These are phyloP conservation scores for Geosmithia putterillii DNA, from an alignment of 2,329 filamentous ascomycete genomes.

Conservation along the genomic window DNA sequence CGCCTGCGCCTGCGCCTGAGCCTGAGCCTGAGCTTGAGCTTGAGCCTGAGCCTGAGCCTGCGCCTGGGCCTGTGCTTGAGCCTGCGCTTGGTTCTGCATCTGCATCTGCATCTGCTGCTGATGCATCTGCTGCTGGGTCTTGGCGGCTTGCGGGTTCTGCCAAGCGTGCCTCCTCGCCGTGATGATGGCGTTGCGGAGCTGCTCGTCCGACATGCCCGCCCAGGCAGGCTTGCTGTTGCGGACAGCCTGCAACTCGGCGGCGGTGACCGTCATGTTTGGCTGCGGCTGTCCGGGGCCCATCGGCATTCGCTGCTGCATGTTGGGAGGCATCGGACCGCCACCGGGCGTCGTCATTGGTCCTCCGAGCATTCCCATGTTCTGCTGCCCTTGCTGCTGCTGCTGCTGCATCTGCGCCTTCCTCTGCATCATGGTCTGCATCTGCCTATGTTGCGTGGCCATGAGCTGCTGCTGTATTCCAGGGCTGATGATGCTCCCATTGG, in stretches of 20 bases:
- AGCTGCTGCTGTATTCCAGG: constrained; percentile 19
- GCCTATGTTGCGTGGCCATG: constrained; percentile 20
- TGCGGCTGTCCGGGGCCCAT: constrained; percentile 8
- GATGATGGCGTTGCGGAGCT: constrained; percentile 17
- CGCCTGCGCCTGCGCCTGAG: constrained; percentile 4
- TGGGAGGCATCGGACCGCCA: not conserved
- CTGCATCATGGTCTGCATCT: constrained; percentile 22
- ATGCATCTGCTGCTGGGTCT: constrained; percentile 7
- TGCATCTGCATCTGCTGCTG: constrained; percentile 2
- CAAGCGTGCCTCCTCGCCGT: constrained; percentile 19
- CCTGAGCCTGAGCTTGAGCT: constrained; percentile 5
- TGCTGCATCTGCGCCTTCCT: constrained; percentile 10
- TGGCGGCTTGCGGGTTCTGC: constrained; percentile 16
- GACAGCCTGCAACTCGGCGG: constrained; percentile 18
- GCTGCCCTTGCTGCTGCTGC: constrained; percentile 9
- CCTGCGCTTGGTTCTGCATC: constrained; percentile 12
- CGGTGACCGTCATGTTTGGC: constrained; percentile 9
- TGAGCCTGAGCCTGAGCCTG: too few relatives aligned
- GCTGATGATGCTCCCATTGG: constrained; percentile 17
- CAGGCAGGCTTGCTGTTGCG: constrained; percentile 12
- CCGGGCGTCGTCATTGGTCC: not conserved
- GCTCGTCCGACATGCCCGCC: constrained; percentile 17
- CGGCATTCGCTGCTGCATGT: constrained; percentile 5
- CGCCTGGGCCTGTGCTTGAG: too few relatives aligned
- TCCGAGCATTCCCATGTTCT: constrained; percentile 7